phyloP scores from a whole-genome alignment of 768 basidiomycete species.

The Sistotremastrum niveocremeum region DNA sequence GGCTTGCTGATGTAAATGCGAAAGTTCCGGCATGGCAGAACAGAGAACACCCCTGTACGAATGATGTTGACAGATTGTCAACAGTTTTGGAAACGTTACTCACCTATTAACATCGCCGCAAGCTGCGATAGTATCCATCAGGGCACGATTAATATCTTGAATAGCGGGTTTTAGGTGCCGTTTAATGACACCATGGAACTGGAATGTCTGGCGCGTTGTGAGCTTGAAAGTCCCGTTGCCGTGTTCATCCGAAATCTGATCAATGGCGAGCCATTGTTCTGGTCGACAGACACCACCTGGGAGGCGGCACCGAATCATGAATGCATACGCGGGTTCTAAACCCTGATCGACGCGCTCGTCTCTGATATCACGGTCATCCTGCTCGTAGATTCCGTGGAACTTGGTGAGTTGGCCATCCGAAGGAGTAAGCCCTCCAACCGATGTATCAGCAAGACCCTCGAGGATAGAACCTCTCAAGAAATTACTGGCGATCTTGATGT shows the following conservation, averaged over 20 bases:
- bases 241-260: constrained; percentile 91
- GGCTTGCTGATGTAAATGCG: constrained; percentile 73
- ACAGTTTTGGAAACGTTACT: constrained; percentile 7
- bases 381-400: constrained; percentile 94
- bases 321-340: constrained; percentile 88
- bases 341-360: constrained; percentile 90
- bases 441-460: constrained; percentile 77
- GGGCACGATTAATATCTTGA: constrained; percentile 81
- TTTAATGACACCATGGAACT: constrained; percentile 99
- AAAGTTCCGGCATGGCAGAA: constrained; percentile 80
- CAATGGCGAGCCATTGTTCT: constrained; percentile 89
- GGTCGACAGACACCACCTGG: constrained; percentile 92
- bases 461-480: constrained; percentile 91
- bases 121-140: constrained; percentile 93
- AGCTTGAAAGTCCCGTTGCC: constrained; percentile 92
- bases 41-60: constrained; percentile 70
- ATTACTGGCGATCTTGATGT: constrained; percentile 93
- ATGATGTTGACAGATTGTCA: constrained; percentile 2
- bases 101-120: constrained; percentile 97
- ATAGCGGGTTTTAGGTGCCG: constrained; percentile 91
- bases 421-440: constrained; percentile 82
- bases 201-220: constrained; percentile 96
- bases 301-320: constrained; percentile 97
- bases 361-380: constrained; percentile 97
- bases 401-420: constrained; percentile 93